A percentile compares a stretch with the other conserved stretches of the same genome.
Evolutionary conservation across 306 rosid species (phyloP).

Genomic region (Quercus engelmannii): DNA sequence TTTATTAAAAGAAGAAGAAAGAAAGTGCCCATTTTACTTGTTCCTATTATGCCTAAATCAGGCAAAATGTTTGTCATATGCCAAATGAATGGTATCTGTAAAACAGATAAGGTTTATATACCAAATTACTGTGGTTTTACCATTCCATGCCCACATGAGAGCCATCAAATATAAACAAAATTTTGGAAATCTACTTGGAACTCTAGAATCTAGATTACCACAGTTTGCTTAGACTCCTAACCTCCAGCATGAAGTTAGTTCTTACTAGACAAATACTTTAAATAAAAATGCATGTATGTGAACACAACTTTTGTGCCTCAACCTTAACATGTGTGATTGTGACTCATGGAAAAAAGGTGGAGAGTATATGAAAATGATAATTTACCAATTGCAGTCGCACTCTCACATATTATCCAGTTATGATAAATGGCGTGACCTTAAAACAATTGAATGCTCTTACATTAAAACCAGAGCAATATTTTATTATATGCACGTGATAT

Average conservation of each 20-base stretch:
- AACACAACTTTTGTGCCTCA: too few species aligned
- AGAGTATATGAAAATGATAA: too few species aligned
- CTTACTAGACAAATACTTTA: neutral
- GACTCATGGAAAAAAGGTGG: too few species aligned
- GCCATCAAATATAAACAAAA: neutral
- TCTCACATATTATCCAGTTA: too few species aligned
- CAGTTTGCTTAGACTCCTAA: neutral
- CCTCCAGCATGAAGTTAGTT: neutral
- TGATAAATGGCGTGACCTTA: too few species aligned
- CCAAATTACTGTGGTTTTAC: too few species aligned
- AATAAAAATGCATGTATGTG: too few species aligned
- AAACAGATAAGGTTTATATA: neutral
- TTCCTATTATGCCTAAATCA: neutral
- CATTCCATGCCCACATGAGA: neutral
- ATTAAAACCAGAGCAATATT: too few species aligned
- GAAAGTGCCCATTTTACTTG: neutral
- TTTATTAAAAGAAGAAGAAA: neutral
- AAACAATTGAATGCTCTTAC: too few species aligned
- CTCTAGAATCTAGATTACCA: neutral
- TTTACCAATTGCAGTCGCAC: too few species aligned
- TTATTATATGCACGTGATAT: too few species aligned
- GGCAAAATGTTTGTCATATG: neutral
- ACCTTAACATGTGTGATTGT: too few species aligned
- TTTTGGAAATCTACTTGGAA: neutral
- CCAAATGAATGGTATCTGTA: neutral